phyloP scores from a whole-genome alignment of 2,329 filamentous ascomycete genomes.

The Ustulina deusta region DNA sequence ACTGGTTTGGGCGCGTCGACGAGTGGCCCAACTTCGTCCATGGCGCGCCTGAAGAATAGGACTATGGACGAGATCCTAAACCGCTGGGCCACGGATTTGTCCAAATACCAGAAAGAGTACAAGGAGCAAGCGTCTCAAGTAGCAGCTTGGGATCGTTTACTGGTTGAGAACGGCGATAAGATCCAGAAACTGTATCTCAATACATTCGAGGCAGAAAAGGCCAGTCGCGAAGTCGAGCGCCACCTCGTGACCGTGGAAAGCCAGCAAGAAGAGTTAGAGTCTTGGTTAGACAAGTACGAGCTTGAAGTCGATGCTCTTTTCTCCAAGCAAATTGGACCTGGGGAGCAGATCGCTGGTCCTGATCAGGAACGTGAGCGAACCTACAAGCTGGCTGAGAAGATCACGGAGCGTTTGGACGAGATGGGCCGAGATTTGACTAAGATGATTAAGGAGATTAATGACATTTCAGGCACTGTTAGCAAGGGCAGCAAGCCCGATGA shows the following conservation, averaged over 20 bases:
- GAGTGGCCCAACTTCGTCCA: conserved; percentile 81
- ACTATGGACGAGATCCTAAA: conserved; percentile 99
- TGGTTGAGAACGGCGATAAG: conserved; percentile 95
- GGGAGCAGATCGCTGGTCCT: conserved; percentile 83
- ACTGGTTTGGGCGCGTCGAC: conserved; percentile 77
- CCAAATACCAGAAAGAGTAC: conserved; percentile 97
- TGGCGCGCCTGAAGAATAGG: conserved; percentile 95
- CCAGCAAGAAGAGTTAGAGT: conserved; percentile 89
- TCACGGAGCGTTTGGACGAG: conserved; percentile 89
- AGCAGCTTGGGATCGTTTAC: conserved; percentile 88
- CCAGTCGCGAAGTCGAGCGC: conserved; percentile 92
- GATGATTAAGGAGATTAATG: conserved; percentile 99
- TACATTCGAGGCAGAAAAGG: conserved; percentile 93
- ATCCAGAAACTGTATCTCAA: conserved; percentile 92
- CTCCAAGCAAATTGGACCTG: conserved; percentile 78
- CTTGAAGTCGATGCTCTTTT: conserved; percentile 91
- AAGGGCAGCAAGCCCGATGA: conserved; percentile 91
- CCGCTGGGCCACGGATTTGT: conserved; percentile 93
- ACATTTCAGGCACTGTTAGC: conserved; percentile 87
- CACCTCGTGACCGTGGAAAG: conserved; percentile 90
- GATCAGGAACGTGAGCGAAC: conserved; percentile 97
- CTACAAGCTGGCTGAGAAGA: conserved; percentile 94
- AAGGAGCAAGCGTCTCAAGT: conserved; percentile 89
- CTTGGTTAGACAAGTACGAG: conserved; percentile 92
- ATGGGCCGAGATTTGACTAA: conserved; percentile 92